Percentiles rank a stretch among this genome's conserved stretches.
phyloP scores from a whole-genome alignment of 768 basidiomycete species.

The Termitomyces sp. region DNA sequence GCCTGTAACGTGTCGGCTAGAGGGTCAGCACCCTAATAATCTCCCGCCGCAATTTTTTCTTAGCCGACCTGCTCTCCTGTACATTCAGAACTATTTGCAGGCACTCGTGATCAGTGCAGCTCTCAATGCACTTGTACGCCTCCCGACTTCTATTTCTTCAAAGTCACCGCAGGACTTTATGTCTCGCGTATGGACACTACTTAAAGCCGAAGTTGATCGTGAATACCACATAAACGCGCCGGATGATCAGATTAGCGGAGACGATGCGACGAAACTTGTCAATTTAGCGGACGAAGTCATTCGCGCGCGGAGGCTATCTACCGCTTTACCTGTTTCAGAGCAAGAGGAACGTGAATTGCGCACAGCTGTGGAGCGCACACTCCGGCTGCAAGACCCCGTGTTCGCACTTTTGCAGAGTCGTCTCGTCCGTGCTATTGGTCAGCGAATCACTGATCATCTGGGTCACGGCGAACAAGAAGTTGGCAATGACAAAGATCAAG shows the following conservation, averaged over 20 bases:
- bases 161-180: slow-evolving; percentile 35
- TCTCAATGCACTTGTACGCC: slow-evolving; percentile 49
- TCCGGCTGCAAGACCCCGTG: slow-evolving; percentile 59
- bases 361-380: slow-evolving; percentile 55
- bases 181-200: slow-evolving; percentile 59
- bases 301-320: slow-evolving; percentile 36
- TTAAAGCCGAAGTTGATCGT: slow-evolving; percentile 49
- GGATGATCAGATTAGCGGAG: background rate
- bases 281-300: slow-evolving; percentile 75
- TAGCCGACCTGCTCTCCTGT: slow-evolving; percentile 44
- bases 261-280: slow-evolving; percentile 43
- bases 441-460: slow-evolving; percentile 5
- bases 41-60: slow-evolving; percentile 70
- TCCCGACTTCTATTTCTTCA: slow-evolving; percentile 11
- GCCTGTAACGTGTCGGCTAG: slow-evolving; percentile 31
- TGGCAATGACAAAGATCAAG: background rate
- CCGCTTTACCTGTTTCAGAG: slow-evolving; percentile 16
- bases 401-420: slow-evolving; percentile 59
- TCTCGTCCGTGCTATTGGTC: slow-evolving; percentile 37
- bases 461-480: background rate
- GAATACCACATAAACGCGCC: slow-evolving; percentile 11
- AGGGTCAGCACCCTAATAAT: slow-evolving; percentile 29
- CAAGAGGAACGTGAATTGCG: slow-evolving; percentile 51
- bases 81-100: slow-evolving; percentile 65
- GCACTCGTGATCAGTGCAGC: slow-evolving; percentile 63